phyloP scores from a whole-genome alignment of 176 grass and related monocot species.

The Elaeis guineensis region DNA sequence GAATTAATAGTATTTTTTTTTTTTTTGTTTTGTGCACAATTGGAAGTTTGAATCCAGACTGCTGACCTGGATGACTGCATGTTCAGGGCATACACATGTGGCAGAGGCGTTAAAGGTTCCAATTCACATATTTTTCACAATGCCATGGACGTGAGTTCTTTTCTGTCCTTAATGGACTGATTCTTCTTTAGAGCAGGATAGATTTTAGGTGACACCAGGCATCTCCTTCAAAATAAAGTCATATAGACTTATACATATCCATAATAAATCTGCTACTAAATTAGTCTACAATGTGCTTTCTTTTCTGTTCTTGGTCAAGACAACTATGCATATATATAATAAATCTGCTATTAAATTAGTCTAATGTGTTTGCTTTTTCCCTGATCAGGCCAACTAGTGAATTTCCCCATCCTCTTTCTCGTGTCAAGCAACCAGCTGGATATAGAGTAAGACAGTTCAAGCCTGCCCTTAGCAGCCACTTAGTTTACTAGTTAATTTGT shows the following conservation, averaged over 20 bases:
- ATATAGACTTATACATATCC: too few species aligned
- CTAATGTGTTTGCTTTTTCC: slow-evolving; percentile 1
- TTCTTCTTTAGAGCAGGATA: too few species aligned
- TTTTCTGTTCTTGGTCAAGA: too few species aligned
- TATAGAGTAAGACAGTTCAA: slow-evolving; percentile 52
- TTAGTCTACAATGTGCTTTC: too few species aligned
- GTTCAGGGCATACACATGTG: slow-evolving; percentile 86
- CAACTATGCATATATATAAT: too few species aligned
- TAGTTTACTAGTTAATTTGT: too few species aligned
- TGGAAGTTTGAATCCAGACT: slow-evolving; percentile 6
- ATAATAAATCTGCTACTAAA: too few species aligned
- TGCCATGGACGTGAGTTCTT: slow-evolving; percentile 94
- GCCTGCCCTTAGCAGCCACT: too few species aligned
- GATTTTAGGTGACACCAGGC: too few species aligned
- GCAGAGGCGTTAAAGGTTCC: slow-evolving; percentile 83
- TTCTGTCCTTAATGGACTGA: too few species aligned
- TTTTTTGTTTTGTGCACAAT: not conserved
- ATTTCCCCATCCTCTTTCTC: slow-evolving; percentile 96
- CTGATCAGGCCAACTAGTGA: slow-evolving; percentile 82
- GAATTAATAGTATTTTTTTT: not conserved
- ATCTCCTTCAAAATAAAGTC: too few species aligned
- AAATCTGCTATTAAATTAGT: slow-evolving; percentile 1
- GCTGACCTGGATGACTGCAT: slow-evolving; percentile 41
- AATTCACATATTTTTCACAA: slow-evolving; percentile 99
- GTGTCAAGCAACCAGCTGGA: slow-evolving; percentile 76